phyloP scores from a whole-genome alignment of 345 rosid species.

The Combretum micranthum region DNA sequence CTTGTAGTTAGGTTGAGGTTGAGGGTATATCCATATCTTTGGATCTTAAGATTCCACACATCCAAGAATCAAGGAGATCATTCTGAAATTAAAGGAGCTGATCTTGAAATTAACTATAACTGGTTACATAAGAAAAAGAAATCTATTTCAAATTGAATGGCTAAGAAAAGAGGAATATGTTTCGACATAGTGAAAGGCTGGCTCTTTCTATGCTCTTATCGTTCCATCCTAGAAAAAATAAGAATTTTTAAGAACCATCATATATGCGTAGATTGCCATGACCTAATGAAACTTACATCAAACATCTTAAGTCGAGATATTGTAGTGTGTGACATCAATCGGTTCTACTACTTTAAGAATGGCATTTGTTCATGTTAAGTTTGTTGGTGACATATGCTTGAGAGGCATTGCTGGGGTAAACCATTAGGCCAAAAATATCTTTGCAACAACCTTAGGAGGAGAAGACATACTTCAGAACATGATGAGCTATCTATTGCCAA shows the following conservation, averaged over 20 bases:
- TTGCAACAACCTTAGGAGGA: too few species aligned
- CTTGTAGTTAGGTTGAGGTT: slow-evolving; percentile 9
- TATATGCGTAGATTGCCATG: slow-evolving; percentile 10
- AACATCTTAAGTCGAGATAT: slow-evolving; percentile 1
- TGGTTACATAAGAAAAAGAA: slow-evolving; percentile 1
- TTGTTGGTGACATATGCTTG: not conserved
- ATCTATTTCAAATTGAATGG: slow-evolving; percentile 6
- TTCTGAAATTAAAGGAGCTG: slow-evolving; percentile 7
- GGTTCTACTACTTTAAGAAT: slow-evolving; percentile 6
- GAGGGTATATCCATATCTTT: slow-evolving; percentile 6
- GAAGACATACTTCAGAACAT: slow-evolving; percentile 80
- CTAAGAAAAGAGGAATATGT: slow-evolving; percentile 3
- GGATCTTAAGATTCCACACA: slow-evolving; percentile 5
- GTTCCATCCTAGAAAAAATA: slow-evolving; percentile 1
- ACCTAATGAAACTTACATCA: slow-evolving; percentile 6
- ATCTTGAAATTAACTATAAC: not conserved
- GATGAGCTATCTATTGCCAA: slow-evolving; percentile 49
- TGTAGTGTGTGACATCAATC: slow-evolving; percentile 1
- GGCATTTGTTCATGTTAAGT: slow-evolving; percentile 7
- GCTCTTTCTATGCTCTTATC: slow-evolving; percentile 4
- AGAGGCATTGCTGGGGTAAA: too few species aligned
- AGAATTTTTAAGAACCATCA: slow-evolving; percentile 9
- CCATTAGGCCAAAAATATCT: too few species aligned
- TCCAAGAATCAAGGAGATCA: slow-evolving; percentile 3
- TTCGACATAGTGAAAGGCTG: slow-evolving; percentile 8